Percentiles rank a stretch among this genome's conserved stretches.
Evolutionary conservation across 495 filamentous ascomycete species (phyloP).

Genomic region (Aspergillus saccharolyticus): DNA sequence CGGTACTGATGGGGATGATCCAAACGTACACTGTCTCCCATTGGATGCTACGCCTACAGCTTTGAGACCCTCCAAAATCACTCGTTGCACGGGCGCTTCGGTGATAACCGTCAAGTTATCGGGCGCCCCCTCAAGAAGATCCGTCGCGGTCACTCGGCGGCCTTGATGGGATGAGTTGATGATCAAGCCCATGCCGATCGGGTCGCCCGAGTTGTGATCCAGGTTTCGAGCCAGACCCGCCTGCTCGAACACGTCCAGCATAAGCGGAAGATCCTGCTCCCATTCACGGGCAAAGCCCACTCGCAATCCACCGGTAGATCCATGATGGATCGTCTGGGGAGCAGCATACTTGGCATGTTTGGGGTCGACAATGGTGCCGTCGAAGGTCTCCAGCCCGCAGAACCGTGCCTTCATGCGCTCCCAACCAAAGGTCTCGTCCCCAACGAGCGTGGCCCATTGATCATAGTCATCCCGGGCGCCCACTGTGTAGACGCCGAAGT

Average conservation of each 20-base stretch:
- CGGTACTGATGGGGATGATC: neutral
- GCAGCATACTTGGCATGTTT: constrained; percentile 33
- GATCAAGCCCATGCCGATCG: constrained; percentile 49
- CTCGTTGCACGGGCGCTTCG: constrained; percentile 41
- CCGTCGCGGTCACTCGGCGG: constrained; percentile 45
- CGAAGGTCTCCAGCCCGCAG: constrained; percentile 51
- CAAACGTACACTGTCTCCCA: constrained; percentile 29
- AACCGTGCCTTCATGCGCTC: constrained; percentile 41
- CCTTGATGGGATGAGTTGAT: constrained; percentile 47
- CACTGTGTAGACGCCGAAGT: constrained; percentile 55
- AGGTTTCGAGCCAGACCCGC: constrained; percentile 45
- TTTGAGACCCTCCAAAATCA: constrained; percentile 48
- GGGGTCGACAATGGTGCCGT: constrained; percentile 30
- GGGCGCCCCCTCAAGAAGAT: constrained; percentile 40
- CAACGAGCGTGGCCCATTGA: constrained; percentile 41
- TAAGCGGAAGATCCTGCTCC: constrained; percentile 44
- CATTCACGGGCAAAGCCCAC: constrained; percentile 44
- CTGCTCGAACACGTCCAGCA: constrained; percentile 41
- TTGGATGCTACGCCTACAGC: constrained; percentile 47
- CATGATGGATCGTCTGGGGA: constrained; percentile 41
- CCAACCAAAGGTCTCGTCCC: constrained; percentile 48
- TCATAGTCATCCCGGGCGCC: constrained; percentile 60
- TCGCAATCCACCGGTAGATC: constrained; percentile 40
- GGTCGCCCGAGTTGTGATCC: constrained; percentile 58
- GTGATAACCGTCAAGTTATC: constrained; percentile 50